These are phyloP conservation scores for Amoebophrya sp. DNA, from an alignment of 169 alveolate species.

Conservation along the genomic window DNA sequence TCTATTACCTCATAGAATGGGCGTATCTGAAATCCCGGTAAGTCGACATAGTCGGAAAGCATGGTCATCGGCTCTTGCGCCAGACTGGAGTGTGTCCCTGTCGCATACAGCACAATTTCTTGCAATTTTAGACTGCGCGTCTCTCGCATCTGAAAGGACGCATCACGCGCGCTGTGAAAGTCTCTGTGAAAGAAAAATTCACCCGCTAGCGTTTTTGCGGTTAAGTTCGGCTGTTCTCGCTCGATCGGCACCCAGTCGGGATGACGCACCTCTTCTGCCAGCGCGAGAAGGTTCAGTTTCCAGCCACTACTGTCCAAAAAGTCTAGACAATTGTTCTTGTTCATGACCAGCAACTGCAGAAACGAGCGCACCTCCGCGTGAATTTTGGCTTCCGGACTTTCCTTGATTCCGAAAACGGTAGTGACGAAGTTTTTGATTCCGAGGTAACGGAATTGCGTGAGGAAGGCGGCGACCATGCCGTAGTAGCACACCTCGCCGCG, in stretches of 20 bases:
- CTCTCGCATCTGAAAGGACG: background rate
- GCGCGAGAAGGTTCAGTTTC: background rate
- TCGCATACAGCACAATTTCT: background rate
- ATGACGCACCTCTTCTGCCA: background rate
- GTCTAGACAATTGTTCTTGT: background rate
- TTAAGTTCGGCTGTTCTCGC: background rate
- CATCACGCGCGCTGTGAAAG: background rate
- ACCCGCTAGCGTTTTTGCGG: background rate
- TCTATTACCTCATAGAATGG: background rate
- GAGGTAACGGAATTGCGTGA: background rate
- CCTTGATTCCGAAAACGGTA: background rate
- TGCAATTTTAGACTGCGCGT: background rate
- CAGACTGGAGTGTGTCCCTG: background rate
- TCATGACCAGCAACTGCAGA: background rate
- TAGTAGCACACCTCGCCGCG: background rate
- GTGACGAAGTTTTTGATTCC: background rate
- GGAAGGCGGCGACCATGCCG: background rate
- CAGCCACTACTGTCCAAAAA: background rate
- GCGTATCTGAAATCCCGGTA: background rate
- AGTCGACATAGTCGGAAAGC: background rate
- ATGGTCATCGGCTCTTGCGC: constrained; percentile 18
- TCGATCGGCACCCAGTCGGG: background rate
- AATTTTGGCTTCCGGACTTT: background rate
- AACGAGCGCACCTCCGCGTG: background rate
- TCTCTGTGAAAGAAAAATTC: background rate